Base-by-base conservation (phyloP, 1,284 basidiomycete genomes). In the Pyrrhoderma lamaoense region DNA sequence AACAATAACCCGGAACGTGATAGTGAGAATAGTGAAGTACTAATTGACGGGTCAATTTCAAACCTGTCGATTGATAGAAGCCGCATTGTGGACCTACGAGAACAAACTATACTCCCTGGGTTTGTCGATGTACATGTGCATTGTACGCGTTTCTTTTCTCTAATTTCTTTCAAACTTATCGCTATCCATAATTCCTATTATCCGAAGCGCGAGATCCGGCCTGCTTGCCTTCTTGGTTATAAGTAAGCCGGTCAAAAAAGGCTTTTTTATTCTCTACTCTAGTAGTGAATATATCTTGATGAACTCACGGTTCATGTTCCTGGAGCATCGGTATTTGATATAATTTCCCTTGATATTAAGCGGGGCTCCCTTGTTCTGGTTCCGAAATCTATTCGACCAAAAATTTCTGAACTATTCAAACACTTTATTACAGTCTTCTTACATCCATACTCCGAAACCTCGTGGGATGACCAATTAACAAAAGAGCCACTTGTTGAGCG, bases 41-140 rank as follows among this genome's bases (percentile, higher is more conserved):
- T 5, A 5, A 11, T 5, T 5, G 11, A 31, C 7, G 27, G 27
- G 11, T 31, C 11, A 11, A 11, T 31, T 11, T 5, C 5, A 11
- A 31, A 11, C 11, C 7, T 31, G 27, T 11, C 7, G 5, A 11
- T 31, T 31, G 38, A 40, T 5, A 22, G n/a, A 7, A 14, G n/a
- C 5, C 27, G 31, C 22, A 60, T 65, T 19, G 64, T 81, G n/a
- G 77, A 84, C 62, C 63, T 82, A 38, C 64, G 75, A n/a, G 60
- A 65, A 16, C 58, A 69, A 54, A 79, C 77, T 1, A 67, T 85
- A 2, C 61, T 82, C 2, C 80, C 82, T 16, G 81, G 82, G 0
- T 75, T 84, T 46, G 79, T 84, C n/a, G 82, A 85, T 58, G 69
- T 68, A 1, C 81, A 85, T 64, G 80, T 85, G 16, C 82, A 82